These are phyloP conservation scores for Plasmodium ovale DNA, from an alignment of 169 alveolate species.

Conservation along the genomic window DNA sequence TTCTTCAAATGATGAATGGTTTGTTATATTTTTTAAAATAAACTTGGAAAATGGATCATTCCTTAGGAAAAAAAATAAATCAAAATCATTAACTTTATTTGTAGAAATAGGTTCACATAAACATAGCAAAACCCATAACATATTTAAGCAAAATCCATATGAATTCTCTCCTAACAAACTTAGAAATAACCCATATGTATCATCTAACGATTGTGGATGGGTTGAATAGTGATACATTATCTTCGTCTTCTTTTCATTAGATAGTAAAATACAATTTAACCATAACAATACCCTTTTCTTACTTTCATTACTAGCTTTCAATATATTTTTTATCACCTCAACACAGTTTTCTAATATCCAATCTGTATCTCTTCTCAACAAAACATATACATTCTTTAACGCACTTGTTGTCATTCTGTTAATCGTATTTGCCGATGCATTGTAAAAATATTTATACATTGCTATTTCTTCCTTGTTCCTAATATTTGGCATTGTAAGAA, in stretches of 20 bases:
- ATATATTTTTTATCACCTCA: constrained; percentile 70
- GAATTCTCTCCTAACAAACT: constrained; percentile 80
- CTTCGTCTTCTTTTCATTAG: constrained; percentile 80
- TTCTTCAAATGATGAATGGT: constrained; percentile 36
- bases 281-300: constrained; percentile 78
- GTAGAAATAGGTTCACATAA: constrained; percentile 81
- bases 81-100: constrained; percentile 76
- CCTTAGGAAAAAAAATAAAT: constrained; percentile 74
- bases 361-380: constrained; percentile 77
- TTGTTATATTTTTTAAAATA: constrained; percentile 25
- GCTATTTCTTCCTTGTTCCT: constrained; percentile 77
- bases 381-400: constrained; percentile 32
- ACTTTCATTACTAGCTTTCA: constrained; percentile 75
- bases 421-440: constrained; percentile 36
- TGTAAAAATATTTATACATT: constrained; percentile 72
- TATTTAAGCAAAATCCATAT: constrained; percentile 80
- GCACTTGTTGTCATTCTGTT: constrained; percentile 68
- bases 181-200: constrained; percentile 60
- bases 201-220: constrained; percentile 71
- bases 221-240: constrained; percentile 71
- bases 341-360: constrained; percentile 79
- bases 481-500: constrained; percentile 79
- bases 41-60: constrained; percentile 59
- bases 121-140: constrained; percentile 81
- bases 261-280: constrained; percentile 76